Base-by-base conservation (phyloP, 2,329 filamentous ascomycete species). In the Ophiocordyceps camponoti-floridani region DNA sequence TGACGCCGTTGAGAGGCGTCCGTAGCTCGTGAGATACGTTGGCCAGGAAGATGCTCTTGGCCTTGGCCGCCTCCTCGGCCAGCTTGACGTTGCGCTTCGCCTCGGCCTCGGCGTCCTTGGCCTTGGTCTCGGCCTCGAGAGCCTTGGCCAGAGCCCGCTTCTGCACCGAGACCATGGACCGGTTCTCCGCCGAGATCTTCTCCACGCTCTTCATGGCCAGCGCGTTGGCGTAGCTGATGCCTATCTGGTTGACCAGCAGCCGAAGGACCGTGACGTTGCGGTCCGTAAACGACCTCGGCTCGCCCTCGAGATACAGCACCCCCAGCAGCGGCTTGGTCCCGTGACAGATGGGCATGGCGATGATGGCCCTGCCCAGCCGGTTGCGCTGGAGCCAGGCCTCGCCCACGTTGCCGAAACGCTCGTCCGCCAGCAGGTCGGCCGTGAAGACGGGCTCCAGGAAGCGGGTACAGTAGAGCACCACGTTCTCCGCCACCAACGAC, bases 1-100 rank as follows among this genome's bases (percentile, higher is more conserved):
- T 88, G 9, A 93, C 84, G 28, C 86, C 86, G 47, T 89, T 88
- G 43, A 94, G 78, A 0, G 86, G 86, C 2, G 83, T 88, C 42
- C 82, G 77, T 47, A 89, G 64, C 61, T 89, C 84, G 60, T 89
- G 84, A 2, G 81, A 86, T 51, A 89, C 84, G 50, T 84, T 84
- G 38, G 81, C 80, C 41, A 84, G 65, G 62, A 89, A 89, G 46
- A 88, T 84, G 2, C 79, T 82, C 58, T 89, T 89, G 37, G 83
- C 84, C 60, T 83, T 85, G 19, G 83, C 82, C 11, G 84, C 84
- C 58, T 89, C 84, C 56, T 89, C 83, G 14, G 85, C 85, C 37
- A 88, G 70, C 60, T 84, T 81, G 57, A 88, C 82, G 57, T 85
- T 86, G 48, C 79, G 75, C 55, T 84, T 77, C 8, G 84, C 84